A percentile compares a stretch with the other conserved stretches of the same genome.
Conservation (phyloP, 2,329 filamentous ascomycete genomes). For the Fusarium nanum region DNA sequence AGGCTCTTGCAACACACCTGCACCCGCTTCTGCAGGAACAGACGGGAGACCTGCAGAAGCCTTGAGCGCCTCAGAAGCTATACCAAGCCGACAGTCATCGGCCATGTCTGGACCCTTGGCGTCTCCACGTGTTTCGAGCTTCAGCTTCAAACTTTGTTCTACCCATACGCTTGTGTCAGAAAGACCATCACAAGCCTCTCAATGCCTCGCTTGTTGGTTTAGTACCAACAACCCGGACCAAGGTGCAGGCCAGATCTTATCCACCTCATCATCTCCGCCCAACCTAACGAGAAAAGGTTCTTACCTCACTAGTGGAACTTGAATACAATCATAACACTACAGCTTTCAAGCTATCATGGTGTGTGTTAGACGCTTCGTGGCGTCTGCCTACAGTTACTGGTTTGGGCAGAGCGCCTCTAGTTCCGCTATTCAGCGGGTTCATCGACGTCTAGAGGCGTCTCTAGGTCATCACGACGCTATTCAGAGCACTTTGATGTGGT, state of each 20-base stretch:
- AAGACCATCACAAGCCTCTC: conserved; percentile 2
- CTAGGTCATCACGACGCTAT: conserved; percentile 2
- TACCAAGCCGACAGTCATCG: conserved; percentile 23
- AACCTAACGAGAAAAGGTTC: not conserved
- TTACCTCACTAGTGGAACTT: conserved; percentile 6
- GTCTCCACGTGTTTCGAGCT: conserved; percentile 24
- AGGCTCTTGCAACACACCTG: conserved; percentile 12
- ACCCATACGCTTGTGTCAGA: conserved; percentile 7
- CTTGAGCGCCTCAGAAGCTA: conserved; percentile 5
- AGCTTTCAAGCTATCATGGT: not conserved
- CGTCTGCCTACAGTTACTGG: conserved; percentile 31
- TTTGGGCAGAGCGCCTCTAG: conserved; percentile 13
- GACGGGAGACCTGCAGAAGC: conserved; percentile 20
- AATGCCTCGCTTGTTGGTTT: not conserved
- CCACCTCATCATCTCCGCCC: not conserved
- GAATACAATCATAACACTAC: not conserved
- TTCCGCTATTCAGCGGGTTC: conserved; percentile 3
- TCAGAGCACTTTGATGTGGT: conserved; percentile 2
- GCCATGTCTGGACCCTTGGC: conserved; percentile 29
- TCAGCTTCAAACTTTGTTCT: conserved; percentile 8
- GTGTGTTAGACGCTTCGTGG: conserved; percentile 26
- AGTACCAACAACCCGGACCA: not conserved
- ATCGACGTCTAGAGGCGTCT: conserved; percentile 8
- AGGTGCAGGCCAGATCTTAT: not conserved
- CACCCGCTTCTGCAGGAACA: conserved; percentile 27